These are phyloP conservation scores for Gossypium davidsonii DNA, from an alignment of 441 rosid genomes.

Conservation along the genomic window DNA sequence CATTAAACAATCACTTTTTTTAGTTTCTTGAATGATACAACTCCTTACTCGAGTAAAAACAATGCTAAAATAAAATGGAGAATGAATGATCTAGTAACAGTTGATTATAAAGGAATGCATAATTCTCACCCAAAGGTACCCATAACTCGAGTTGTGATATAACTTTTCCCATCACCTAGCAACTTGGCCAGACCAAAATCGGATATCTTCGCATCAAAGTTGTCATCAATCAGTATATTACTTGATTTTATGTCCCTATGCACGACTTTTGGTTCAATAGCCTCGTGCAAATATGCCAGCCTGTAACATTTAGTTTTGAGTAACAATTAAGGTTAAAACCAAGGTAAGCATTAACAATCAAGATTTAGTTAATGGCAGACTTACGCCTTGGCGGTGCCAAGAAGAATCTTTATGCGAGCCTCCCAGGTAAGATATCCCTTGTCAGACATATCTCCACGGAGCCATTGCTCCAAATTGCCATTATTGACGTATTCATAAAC, in stretches of 20 bases:
- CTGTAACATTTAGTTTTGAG: slow-evolving; percentile 26
- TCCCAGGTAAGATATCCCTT: slow-evolving; percentile 73
- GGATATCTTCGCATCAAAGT: slow-evolving; percentile 63
- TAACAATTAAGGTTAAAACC: slow-evolving; percentile 14
- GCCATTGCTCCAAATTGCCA: slow-evolving; percentile 81
- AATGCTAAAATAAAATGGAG: background rate
- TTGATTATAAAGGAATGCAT: slow-evolving; percentile 4
- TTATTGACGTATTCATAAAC: slow-evolving; percentile 73
- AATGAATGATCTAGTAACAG: background rate
- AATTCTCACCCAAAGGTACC: slow-evolving; percentile 69
- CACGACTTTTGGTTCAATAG: slow-evolving; percentile 80
- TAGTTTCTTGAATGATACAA: slow-evolving; percentile 4
- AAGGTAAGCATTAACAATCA: slow-evolving; percentile 4
- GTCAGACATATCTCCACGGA: slow-evolving; percentile 58
- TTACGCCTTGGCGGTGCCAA: slow-evolving; percentile 79
- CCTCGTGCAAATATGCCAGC: slow-evolving; percentile 69
- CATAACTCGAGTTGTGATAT: slow-evolving; percentile 68
- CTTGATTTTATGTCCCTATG: slow-evolving; percentile 76
- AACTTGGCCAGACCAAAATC: slow-evolving; percentile 74
- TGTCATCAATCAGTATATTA: slow-evolving; percentile 63
- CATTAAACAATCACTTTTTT: slow-evolving; percentile 1
- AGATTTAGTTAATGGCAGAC: slow-evolving; percentile 12
- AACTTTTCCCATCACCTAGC: slow-evolving; percentile 68
- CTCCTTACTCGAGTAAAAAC: slow-evolving; percentile 8
- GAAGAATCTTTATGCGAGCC: slow-evolving; percentile 59